Evolutionary conservation across 2,329 filamentous ascomycete genomes (phyloP).

Genomic region (Hypoxylon sp.): DNA sequence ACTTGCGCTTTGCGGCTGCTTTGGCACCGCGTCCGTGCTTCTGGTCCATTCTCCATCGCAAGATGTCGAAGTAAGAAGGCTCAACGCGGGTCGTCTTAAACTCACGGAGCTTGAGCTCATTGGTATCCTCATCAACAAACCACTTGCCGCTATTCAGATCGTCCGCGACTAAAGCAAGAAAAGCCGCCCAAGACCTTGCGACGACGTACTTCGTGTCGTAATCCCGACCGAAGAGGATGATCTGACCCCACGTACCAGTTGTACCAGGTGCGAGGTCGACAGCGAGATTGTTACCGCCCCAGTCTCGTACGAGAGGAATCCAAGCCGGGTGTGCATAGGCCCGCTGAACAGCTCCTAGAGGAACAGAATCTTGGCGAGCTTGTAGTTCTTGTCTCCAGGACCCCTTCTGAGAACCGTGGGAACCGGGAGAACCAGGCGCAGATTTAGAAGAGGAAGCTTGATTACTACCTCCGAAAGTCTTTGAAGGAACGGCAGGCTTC

Average conservation of each 20-base stretch:
- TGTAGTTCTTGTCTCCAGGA: constrained; percentile 89
- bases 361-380: constrained; percentile 87
- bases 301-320: constrained; percentile 96
- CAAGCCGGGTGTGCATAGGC: constrained; percentile 93
- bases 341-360: constrained; percentile 87
- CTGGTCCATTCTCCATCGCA: constrained; percentile 95
- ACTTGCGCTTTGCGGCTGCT: constrained; percentile 65
- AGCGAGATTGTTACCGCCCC: constrained; percentile 98
- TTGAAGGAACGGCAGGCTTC: constrained; percentile 75
- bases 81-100: constrained; percentile 92
- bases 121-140: constrained; percentile 90
- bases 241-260: constrained; percentile 91
- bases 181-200: constrained; percentile 89
- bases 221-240: constrained; percentile 96
- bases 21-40: constrained; percentile 80
- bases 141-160: constrained; percentile 92
- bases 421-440: constrained; percentile 63
- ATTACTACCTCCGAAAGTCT: constrained; percentile 75
- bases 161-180: constrained; percentile 88
- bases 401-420: constrained; percentile 66
- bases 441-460: constrained; percentile 78
- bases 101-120: constrained; percentile 91
- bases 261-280: constrained; percentile 93
- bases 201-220: constrained; percentile 99
- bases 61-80: constrained; percentile 92